Percentiles rank a stretch among this genome's conserved stretches.
phyloP scores from a whole-genome alignment of 768 basidiomycete species.

The Rhodosporidiobolus sp. region DNA sequence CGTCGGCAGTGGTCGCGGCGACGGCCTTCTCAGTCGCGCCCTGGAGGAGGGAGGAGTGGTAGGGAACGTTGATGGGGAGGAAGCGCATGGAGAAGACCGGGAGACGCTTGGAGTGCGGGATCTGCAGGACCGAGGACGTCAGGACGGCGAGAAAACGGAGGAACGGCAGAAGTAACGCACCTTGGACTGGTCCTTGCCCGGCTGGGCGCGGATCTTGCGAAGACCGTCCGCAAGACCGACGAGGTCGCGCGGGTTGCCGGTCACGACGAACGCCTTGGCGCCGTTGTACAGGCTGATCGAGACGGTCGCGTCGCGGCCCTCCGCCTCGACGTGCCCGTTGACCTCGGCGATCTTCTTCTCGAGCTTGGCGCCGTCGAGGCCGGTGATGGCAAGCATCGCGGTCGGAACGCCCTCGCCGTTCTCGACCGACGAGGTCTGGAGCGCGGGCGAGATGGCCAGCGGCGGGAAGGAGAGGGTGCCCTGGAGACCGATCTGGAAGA shows the following conservation, averaged over 20 bases:
- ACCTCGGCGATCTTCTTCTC: slow-evolving; percentile 79
- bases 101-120: slow-evolving; percentile 90
- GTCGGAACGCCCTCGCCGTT: slow-evolving; percentile 89
- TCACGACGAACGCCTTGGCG: slow-evolving; percentile 83
- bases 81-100: slow-evolving; percentile 89
- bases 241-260: slow-evolving; percentile 83
- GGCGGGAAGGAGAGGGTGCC: slow-evolving; percentile 93
- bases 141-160: not conserved
- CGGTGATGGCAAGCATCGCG: slow-evolving; percentile 89
- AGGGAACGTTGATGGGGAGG: slow-evolving; percentile 91
- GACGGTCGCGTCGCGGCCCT: slow-evolving; percentile 59
- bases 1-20: slow-evolving; percentile 66
- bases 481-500: slow-evolving; percentile 88
- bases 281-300: slow-evolving; percentile 90
- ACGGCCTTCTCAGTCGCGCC: slow-evolving; percentile 72
- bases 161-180: slow-evolving; percentile 18
- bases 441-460: slow-evolving; percentile 78
- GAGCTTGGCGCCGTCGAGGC: slow-evolving; percentile 66
- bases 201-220: slow-evolving; percentile 81
- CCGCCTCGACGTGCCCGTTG: slow-evolving; percentile 71
- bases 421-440: slow-evolving; percentile 81
- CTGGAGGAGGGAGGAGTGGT: slow-evolving; percentile 81
- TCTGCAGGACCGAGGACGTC: slow-evolving; percentile 27
- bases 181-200: slow-evolving; percentile 89
- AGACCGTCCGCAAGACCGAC: slow-evolving; percentile 89